A percentile compares a stretch with the other conserved stretches of the same genome.
These are phyloP conservation scores for Escallonia herrerae DNA, from an alignment of 129 eudicot species.

Conservation along the genomic window DNA sequence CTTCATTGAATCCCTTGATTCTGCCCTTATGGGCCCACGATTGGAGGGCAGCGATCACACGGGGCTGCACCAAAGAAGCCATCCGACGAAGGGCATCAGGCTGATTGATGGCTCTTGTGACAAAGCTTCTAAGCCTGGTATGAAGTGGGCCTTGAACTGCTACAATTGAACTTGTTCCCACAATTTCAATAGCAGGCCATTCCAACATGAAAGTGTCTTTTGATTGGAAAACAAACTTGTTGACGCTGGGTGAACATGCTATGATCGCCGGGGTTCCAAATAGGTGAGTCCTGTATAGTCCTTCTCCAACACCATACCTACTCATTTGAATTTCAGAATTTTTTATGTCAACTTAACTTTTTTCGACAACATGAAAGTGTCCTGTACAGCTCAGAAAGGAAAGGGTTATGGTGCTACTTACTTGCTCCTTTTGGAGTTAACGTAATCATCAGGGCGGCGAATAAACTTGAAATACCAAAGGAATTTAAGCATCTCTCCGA, in stretches of 20 bases:
- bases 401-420: background rate
- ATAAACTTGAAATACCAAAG: conserved; percentile 21
- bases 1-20: conserved; percentile 24
- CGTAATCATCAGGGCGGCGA: conserved; percentile 19
- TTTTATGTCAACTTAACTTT: no score
- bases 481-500: conserved; percentile 22
- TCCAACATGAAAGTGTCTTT: conserved; percentile 11
- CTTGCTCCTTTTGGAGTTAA: conserved; percentile 20
- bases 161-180: conserved; percentile 28
- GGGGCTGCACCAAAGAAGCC: conserved; percentile 47
- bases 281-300: conserved; percentile 33
- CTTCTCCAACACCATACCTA: conserved; percentile 40
- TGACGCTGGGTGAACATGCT: conserved; percentile 27
- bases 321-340: no score
- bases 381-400: no score
- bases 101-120: conserved; percentile 44
- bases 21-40: conserved; percentile 43
- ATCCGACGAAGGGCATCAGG: conserved; percentile 57
- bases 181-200: conserved; percentile 31
- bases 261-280: conserved; percentile 40
- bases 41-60: conserved; percentile 39
- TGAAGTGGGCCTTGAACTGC: conserved; percentile 46
- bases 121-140: conserved; percentile 32
- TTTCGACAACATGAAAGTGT: no score
- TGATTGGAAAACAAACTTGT: conserved; percentile 34